Evolutionary conservation across 768 basidiomycete genomes (phyloP), one percentile per base, ranked within the genome.

Genomic region (Amyloporia xantha): DNA sequence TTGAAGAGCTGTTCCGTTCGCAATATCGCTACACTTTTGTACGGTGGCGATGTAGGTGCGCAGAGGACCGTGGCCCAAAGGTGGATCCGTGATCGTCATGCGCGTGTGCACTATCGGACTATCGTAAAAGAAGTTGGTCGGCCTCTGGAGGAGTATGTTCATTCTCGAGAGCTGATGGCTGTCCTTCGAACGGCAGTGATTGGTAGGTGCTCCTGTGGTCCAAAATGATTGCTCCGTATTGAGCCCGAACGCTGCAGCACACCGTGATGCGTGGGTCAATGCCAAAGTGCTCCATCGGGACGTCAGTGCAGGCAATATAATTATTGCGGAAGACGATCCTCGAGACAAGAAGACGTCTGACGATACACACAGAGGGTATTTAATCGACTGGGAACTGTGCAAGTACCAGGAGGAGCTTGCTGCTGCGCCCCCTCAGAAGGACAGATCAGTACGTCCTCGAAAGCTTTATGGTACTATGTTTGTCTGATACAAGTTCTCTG

Each of bases 71-170:
- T 7, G n/a, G 24, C 45, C 4, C 44, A 43, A 15, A 30, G 23
- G 23, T 4, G 6, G 10, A 7, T 39, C 9, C 15, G 10, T 12
- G 5, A 21, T 35, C 6, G 25, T 2, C 39, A 35, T 13, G 24
- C 27, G 21, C n/a, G 17, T 40, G 26, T 26, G 9, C 54, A 55
- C 27, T 55, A 52, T 24, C 50, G 54, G n/a, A 28, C 52, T 21
- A 48, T 43, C 5, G 47, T 52, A 4, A 12, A 48, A n/a, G 48
- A 55, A 35, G 44, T 55, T 12, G 47, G 50, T 36, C 37, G 43
- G 1, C 47, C 50, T 3, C 24, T 51, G 1, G 19, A 13, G 0
- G 43, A 40, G 3, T 51, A 50, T 23, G 4, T 10, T 9, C 17
- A 27, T 12, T 20, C 33, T 19, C 11, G 26, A 3, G 25, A 54